phyloP scores from a whole-genome alignment of 2,329 filamentous ascomycete species.

The Penicillium sumatraense region DNA sequence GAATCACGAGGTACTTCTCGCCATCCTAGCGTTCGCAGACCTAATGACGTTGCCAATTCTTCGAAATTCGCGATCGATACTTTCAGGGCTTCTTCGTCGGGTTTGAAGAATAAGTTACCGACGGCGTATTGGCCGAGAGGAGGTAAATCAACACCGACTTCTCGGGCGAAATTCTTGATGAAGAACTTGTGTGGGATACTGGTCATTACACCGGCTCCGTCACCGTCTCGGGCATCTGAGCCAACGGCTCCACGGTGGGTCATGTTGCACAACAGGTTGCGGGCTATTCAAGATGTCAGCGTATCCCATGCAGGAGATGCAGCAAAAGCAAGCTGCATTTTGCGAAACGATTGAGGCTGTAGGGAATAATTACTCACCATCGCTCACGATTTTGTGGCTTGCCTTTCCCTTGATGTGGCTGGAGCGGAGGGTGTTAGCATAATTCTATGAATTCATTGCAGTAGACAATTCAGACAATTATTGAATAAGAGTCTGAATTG shows the following conservation, averaged over 20 bases:
- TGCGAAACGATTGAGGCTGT: not conserved
- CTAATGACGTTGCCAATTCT: constrained; percentile 85
- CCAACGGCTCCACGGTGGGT: constrained; percentile 98
- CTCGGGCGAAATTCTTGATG: constrained; percentile 94
- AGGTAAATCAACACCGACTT: constrained; percentile 85
- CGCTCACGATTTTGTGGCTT: constrained; percentile 98
- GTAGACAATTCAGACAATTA: too few species aligned
- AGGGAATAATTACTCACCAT: too few species aligned
- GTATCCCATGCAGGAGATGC: not conserved
- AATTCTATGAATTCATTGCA: constrained; percentile 4
- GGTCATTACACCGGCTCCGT: constrained; percentile 99
- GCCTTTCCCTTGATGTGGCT: constrained; percentile 97
- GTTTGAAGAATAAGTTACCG: constrained; percentile 98
- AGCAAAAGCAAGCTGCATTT: too few species aligned
- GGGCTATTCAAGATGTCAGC: constrained; percentile 58
- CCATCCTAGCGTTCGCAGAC: constrained; percentile 92
- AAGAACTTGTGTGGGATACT: constrained; percentile 99
- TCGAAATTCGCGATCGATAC: constrained; percentile 93
- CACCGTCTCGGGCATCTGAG: constrained; percentile 95
- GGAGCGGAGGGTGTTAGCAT: constrained; percentile 15
- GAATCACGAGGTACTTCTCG: constrained; percentile 94
- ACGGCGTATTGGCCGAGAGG: constrained; percentile 92
- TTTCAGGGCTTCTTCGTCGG: constrained; percentile 84
- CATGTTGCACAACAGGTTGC: constrained; percentile 98
- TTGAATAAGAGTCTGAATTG: too few species aligned